Evolutionary conservation across 805 yeast genomes (phyloP).

Genomic region (Starmerella roubikii): DNA sequence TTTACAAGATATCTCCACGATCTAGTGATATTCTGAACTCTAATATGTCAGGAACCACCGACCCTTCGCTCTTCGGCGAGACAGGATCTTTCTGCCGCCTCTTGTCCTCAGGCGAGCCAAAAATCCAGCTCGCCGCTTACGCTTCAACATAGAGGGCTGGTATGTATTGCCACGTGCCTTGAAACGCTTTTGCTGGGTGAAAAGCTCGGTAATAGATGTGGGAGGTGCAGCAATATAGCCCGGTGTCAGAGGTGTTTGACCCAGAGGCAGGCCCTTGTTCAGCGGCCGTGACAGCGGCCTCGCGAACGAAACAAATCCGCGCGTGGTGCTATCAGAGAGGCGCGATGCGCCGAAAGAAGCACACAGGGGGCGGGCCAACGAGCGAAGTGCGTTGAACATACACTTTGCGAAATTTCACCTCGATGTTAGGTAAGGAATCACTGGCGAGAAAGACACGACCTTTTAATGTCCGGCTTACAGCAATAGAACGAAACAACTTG

Average conservation of each 20-base stretch:
- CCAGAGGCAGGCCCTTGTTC: conserved; percentile 1
- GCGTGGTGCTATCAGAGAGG: background rate
- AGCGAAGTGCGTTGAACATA: background rate
- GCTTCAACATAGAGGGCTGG: conserved; percentile 81
- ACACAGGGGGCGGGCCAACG: background rate
- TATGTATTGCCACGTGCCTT: conserved; percentile 86
- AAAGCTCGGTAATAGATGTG: conserved; percentile 8
- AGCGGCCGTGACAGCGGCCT: conserved; percentile 14
- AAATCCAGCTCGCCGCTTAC: conserved; percentile 85
- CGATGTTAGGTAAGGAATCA: too few species aligned
- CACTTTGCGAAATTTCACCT: background rate
- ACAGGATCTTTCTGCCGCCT: conserved; percentile 65
- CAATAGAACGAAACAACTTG: too few species aligned
- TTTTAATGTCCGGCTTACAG: too few species aligned
- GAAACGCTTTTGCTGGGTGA: conserved; percentile 19
- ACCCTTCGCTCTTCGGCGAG: conserved; percentile 72
- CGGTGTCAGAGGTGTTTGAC: background rate
- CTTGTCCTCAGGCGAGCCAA: conserved; percentile 65
- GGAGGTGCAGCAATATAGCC: background rate
- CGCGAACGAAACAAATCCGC: conserved; percentile 13
- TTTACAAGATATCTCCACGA: conserved; percentile 9
- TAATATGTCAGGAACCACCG: conserved; percentile 85
- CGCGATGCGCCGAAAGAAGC: background rate
- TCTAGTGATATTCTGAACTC: too few species aligned
- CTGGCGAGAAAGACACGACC: too few species aligned